A percentile compares a stretch with the other conserved stretches of the same genome.
Conservation (phyloP, 2,329 filamentous ascomycete genomes). For the Cladosporium sp. region DNA sequence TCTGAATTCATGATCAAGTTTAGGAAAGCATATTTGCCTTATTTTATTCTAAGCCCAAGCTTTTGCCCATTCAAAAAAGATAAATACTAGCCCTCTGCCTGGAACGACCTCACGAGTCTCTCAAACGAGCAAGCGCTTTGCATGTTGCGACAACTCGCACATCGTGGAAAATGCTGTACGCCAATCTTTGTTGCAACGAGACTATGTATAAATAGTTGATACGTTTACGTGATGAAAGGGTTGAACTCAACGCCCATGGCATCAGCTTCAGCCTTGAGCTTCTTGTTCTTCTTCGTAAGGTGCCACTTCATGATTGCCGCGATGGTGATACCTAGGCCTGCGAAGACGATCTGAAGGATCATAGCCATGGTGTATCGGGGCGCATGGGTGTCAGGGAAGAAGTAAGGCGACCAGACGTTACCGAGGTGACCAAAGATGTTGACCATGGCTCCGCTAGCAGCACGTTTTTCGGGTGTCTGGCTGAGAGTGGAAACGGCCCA, state of each 20-base stretch:
- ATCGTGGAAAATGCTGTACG: no score
- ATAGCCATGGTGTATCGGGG: constrained; percentile 15
- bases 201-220: no score
- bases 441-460: constrained; percentile 46
- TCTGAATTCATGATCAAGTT: no score
- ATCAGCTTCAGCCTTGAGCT: constrained; percentile 7
- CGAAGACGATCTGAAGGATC: constrained; percentile 14
- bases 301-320: constrained; percentile 11
- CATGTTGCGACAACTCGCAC: no score
- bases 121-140: no score
- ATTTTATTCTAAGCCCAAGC: no score
- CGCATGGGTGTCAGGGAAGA: constrained; percentile 27
- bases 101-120: no score
- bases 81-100: no score
- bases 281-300: constrained; percentile 15
- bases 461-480: constrained; percentile 42
- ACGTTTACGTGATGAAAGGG: not conserved
- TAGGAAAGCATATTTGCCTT: no score
- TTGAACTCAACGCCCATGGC: constrained; percentile 1
- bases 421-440: constrained; percentile 45
- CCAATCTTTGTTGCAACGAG: no score
- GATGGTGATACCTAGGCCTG: constrained; percentile 4
- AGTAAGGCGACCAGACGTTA: constrained; percentile 39
- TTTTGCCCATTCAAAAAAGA: no score
- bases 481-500: constrained; percentile 35